phyloP scores from a whole-genome alignment of 805 yeast species.

The Schwanniomyces sp. region DNA sequence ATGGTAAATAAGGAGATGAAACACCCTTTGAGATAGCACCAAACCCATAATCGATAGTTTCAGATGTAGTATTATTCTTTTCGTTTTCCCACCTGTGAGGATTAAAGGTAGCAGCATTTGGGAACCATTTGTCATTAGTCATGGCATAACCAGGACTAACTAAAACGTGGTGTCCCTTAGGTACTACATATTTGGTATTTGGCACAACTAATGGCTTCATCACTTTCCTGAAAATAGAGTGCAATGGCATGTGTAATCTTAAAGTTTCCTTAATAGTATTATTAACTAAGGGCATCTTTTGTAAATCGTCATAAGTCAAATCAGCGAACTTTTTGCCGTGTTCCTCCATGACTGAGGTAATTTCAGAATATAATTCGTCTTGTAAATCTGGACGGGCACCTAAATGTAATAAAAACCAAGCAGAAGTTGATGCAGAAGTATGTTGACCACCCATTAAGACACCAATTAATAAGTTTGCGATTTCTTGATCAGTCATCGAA shows the following conservation, averaged over 20 bases:
- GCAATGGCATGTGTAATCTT: constrained; percentile 95
- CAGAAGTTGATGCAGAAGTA: constrained; percentile 92
- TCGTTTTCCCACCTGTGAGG: constrained; percentile 83
- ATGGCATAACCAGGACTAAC: constrained; percentile 93
- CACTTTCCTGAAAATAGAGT: constrained; percentile 93
- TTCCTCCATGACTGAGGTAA: constrained; percentile 59
- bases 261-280: constrained; percentile 88
- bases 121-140: constrained; percentile 76
- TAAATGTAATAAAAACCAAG: constrained; percentile 90
- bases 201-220: constrained; percentile 77
- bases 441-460: constrained; percentile 99
- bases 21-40: constrained; percentile 97
- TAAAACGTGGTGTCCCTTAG: constrained; percentile 84
- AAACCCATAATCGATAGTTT: constrained; percentile 87
- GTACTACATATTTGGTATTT: constrained; percentile 75
- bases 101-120: constrained; percentile 66
- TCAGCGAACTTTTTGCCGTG: constrained; percentile 48
- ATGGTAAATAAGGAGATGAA: constrained; percentile 91
- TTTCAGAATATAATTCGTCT: constrained; percentile 76
- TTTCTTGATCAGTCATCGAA: constrained; percentile 91
- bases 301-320: constrained; percentile 78
- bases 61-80: constrained; percentile 1
- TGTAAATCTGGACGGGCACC: constrained; percentile 86
- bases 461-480: constrained; percentile 91
- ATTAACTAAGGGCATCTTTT: constrained; percentile 77